phyloP scores from a whole-genome alignment of 176 grass and related monocot species.

The Oryza meridionalis region DNA sequence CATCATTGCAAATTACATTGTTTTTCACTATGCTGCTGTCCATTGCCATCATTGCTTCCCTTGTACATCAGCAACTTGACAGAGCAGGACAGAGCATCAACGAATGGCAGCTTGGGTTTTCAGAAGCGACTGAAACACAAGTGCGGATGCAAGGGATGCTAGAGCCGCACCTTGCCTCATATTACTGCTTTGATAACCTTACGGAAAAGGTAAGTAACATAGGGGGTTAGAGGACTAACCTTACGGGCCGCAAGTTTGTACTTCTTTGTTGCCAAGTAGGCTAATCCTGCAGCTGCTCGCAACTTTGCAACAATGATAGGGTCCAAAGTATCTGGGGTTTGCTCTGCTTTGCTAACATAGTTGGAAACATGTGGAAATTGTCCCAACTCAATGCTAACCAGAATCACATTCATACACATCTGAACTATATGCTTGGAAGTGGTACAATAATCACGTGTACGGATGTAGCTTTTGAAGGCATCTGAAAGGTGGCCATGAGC shows the following conservation, averaged over 20 bases:
- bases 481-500: slow-evolving; percentile 82
- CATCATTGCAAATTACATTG: neutral
- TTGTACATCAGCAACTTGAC: neutral
- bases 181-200: neutral
- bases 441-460: slow-evolving; percentile 97
- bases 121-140: neutral
- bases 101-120: neutral
- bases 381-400: slow-evolving; percentile 88
- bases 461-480: slow-evolving; percentile 92
- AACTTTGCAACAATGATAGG: slow-evolving; percentile 60
- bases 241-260: slow-evolving; percentile 96
- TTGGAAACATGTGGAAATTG: slow-evolving; percentile 89
- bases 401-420: slow-evolving; percentile 97
- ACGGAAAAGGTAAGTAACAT: neutral
- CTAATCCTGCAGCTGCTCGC: slow-evolving; percentile 79
- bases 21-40: neutral
- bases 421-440: slow-evolving; percentile 98
- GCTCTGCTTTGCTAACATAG: slow-evolving; percentile 92
- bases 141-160: neutral
- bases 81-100: neutral
- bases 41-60: neutral
- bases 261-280: slow-evolving; percentile 86
- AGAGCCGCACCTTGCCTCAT: neutral
- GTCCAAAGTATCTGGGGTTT: slow-evolving; percentile 68
- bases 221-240: slow-evolving; percentile 48